phyloP scores from a whole-genome alignment of 106 monocot species.

The Chionographis japonica region DNA sequence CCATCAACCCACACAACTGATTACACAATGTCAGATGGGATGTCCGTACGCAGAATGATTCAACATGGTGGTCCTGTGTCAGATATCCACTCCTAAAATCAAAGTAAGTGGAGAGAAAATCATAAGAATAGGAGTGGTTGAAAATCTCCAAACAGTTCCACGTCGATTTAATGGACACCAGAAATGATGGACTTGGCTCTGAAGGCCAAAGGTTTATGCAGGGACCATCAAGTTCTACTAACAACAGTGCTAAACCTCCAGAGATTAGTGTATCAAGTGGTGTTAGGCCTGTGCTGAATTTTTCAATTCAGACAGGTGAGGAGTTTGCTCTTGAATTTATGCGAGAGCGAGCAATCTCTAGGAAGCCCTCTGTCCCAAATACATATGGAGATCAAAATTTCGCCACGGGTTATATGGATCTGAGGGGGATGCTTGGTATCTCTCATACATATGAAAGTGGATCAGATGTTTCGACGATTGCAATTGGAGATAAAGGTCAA shows the following conservation, averaged over 20 bases:
- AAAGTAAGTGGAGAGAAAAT: neutral
- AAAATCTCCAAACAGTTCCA: conserved; percentile 14
- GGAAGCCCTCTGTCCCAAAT: conserved; percentile 41
- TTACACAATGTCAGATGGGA: too few relatives aligned
- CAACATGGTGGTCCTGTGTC: too few relatives aligned
- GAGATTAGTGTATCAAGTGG: conserved; percentile 27
- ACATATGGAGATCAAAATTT: conserved; percentile 34
- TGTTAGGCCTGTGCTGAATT: conserved; percentile 58
- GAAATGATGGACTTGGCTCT: conserved; percentile 34
- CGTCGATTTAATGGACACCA: conserved; percentile 34
- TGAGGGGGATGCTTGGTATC: conserved; percentile 31
- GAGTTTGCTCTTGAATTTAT: conserved; percentile 90
- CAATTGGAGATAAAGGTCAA: conserved; percentile 26
- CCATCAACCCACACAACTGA: too few relatives aligned
- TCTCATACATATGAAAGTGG: conserved; percentile 41
- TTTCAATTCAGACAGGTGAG: conserved; percentile 88
- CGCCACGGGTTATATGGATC: conserved; percentile 43
- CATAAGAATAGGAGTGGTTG: conserved; percentile 10
- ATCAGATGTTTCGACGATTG: conserved; percentile 25
- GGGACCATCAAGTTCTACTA: conserved; percentile 27
- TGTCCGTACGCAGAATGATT: too few relatives aligned
- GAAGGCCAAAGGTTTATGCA: conserved; percentile 41
- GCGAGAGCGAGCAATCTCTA: conserved; percentile 52
- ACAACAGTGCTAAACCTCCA: conserved; percentile 27
- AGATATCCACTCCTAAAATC: too few relatives aligned